Evolutionary conservation across 495 filamentous ascomycete species (phyloP).

Genomic region (Aspergillus sclerotiicarbonarius): DNA sequence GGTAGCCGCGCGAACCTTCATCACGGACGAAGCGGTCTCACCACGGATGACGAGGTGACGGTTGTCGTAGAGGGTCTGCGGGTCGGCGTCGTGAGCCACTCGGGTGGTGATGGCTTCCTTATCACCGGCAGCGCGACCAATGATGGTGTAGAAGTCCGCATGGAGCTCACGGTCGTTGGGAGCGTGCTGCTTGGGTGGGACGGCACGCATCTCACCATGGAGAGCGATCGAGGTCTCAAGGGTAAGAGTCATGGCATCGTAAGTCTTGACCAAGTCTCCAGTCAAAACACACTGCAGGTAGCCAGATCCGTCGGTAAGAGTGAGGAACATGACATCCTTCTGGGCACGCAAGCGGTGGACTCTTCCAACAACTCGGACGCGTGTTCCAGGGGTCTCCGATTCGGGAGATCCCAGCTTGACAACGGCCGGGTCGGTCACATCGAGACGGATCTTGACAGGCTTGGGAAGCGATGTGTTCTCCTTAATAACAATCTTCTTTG

Average conservation of each 20-base stretch:
- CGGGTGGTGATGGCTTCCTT: constrained; percentile 93
- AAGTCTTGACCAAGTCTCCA: constrained; percentile 82
- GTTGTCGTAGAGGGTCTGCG: constrained; percentile 79
- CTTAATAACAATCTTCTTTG: constrained; percentile 81
- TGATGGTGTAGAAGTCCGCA: constrained; percentile 88
- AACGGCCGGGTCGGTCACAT: constrained; percentile 55
- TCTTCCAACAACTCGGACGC: constrained; percentile 80
- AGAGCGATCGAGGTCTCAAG: constrained; percentile 86
- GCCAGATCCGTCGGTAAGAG: constrained; percentile 84
- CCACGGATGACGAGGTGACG: constrained; percentile 90
- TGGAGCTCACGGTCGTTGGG: constrained; percentile 89
- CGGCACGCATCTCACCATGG: constrained; percentile 82
- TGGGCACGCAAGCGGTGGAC: constrained; percentile 82
- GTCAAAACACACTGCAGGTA: constrained; percentile 85
- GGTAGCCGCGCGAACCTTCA: constrained; percentile 86
- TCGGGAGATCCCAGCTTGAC: constrained; percentile 60
- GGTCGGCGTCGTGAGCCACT: constrained; percentile 76
- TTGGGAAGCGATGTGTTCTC: constrained; percentile 79
- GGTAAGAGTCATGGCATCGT: constrained; percentile 86
- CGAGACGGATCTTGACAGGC: constrained; percentile 72
- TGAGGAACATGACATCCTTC: constrained; percentile 86
- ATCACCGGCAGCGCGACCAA: constrained; percentile 81
- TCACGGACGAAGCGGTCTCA: constrained; percentile 79
- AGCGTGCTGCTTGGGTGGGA: constrained; percentile 75
- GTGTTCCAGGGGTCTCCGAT: constrained; percentile 60